phyloP scores from a whole-genome alignment of 257 asterid species.

The Datura wrightii region DNA sequence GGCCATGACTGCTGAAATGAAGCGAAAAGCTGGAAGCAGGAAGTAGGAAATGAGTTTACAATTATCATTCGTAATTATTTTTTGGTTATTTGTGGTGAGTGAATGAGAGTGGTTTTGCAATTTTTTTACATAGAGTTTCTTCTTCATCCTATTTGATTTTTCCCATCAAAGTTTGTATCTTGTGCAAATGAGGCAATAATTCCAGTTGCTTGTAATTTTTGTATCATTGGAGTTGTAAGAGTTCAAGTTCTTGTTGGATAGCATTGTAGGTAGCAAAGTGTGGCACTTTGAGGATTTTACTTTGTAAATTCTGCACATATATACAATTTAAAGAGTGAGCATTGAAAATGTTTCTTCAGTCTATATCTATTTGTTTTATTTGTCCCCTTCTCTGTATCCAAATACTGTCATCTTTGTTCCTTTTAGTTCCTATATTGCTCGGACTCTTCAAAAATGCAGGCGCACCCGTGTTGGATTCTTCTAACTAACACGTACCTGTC shows the following conservation, averaged over 20 bases:
- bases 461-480: background rate
- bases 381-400: background rate
- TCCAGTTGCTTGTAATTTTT: conserved; percentile 62
- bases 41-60: conserved; percentile 48
- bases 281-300: conserved; percentile 27
- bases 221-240: background rate
- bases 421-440: background rate
- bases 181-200: conserved; percentile 54
- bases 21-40: conserved; percentile 69
- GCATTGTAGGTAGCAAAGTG: background rate
- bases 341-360: background rate
- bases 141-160: background rate
- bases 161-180: conserved; percentile 29
- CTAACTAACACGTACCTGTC: background rate
- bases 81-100: conserved; percentile 36
- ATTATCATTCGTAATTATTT: conserved; percentile 13
- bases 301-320: conserved; percentile 28
- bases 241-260: background rate
- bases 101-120: conserved; percentile 39
- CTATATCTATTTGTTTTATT: conserved; percentile 20
- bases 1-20: conserved; percentile 49
- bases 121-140: conserved; percentile 21
- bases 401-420: background rate
- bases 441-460: background rate
- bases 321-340: conserved; percentile 24